Evolutionary conservation across 176 grass and related monocot species (phyloP).

Genomic region (Carex cristatella): DNA sequence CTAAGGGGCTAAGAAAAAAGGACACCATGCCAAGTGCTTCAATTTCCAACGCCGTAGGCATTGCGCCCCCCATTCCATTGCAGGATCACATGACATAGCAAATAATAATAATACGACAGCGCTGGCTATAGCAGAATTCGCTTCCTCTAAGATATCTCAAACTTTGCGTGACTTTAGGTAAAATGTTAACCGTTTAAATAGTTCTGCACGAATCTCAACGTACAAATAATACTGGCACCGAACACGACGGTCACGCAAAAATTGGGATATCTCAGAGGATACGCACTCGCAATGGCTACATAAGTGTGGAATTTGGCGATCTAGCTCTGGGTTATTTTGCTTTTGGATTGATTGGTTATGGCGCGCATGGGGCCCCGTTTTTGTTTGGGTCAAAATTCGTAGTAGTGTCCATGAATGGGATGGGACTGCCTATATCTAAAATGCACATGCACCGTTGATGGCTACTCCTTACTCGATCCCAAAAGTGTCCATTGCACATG

Average conservation of each 20-base stretch:
- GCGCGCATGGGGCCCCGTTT: neutral
- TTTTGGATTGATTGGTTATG: constrained; percentile 15
- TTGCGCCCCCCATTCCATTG: neutral
- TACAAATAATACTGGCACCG: no score
- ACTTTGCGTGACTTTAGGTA: no score
- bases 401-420: neutral
- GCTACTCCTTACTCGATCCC: neutral
- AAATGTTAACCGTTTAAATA: no score
- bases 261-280: no score
- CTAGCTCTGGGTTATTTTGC: neutral
- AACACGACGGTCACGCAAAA: no score
- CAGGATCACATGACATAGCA: neutral
- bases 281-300: no score
- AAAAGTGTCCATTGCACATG: neutral
- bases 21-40: constrained; percentile 1
- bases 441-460: constrained; percentile 17
- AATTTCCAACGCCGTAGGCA: neutral
- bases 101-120: neutral
- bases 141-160: no score
- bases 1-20: neutral
- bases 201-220: no score
- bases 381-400: constrained; percentile 7
- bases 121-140: no score
- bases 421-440: neutral
- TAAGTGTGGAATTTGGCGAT: constrained; percentile 5